Evolutionary conservation across 768 basidiomycete genomes (phyloP).

Genomic region (Rhodocollybia butyracea): DNA sequence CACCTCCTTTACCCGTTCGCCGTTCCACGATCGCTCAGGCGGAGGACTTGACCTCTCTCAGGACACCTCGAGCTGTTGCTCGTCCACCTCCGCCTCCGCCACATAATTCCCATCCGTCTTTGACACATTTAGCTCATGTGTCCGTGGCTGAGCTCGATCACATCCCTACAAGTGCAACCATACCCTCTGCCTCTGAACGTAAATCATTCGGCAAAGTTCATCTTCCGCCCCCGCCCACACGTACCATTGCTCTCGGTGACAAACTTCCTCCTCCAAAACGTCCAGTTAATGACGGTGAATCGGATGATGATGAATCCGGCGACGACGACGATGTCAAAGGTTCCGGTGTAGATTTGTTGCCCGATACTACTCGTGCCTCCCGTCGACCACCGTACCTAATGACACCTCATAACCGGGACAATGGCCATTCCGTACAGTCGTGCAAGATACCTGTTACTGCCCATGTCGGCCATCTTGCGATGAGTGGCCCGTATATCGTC

Average conservation of each 20-base stretch:
- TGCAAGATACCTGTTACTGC: conserved; percentile 54
- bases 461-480: conserved; percentile 49
- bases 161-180: conserved; percentile 22
- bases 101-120: conserved; percentile 21
- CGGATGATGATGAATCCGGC: conserved; percentile 58
- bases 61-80: conserved; percentile 39
- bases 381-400: conserved; percentile 43
- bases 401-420: not conserved
- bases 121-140: not conserved
- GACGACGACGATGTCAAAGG: conserved; percentile 21
- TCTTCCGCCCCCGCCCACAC: conserved; percentile 73
- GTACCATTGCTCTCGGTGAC: conserved; percentile 65
- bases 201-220: conserved; percentile 36
- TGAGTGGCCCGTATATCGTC: conserved; percentile 52
- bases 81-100: conserved; percentile 13
- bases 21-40: conserved; percentile 13
- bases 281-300: conserved; percentile 38
- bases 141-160: conserved; percentile 15
- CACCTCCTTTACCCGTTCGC: conserved; percentile 17
- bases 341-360: conserved; percentile 19
- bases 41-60: conserved; percentile 11
- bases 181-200: conserved; percentile 30
- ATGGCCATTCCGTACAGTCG: not conserved
- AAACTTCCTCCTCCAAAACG: conserved; percentile 48
- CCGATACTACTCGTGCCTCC: conserved; percentile 68